These are phyloP conservation scores for Coemansia sp. DNA, from an alignment of 192 early-diverging fungal species.

Conservation along the genomic window DNA sequence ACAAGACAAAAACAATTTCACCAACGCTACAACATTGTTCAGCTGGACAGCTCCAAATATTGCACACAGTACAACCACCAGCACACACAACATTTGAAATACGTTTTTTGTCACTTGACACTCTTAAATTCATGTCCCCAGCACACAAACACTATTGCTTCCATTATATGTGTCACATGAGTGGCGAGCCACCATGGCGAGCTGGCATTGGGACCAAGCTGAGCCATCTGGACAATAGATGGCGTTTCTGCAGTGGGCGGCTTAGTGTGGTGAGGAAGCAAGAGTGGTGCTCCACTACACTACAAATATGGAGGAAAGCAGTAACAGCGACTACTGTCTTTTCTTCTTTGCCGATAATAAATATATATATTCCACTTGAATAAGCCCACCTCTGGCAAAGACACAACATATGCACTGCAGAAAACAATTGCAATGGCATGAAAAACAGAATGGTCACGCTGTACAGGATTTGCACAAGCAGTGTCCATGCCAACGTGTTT, in stretches of 20 bases:
- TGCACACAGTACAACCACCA: conserved; percentile 72
- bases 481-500: conserved; percentile 63
- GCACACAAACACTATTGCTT: conserved; percentile 77
- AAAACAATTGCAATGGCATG: conserved; percentile 91
- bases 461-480: conserved; percentile 81
- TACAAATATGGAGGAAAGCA: too few relatives aligned
- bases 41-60: conserved; percentile 79
- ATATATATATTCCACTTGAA: too few relatives aligned
- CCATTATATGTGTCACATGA: conserved; percentile 89
- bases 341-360: too few relatives aligned
- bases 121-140: conserved; percentile 73
- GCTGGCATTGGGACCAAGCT: too few relatives aligned
- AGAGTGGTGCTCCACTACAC: too few relatives aligned
- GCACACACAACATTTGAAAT: conserved; percentile 65
- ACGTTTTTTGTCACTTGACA: conserved; percentile 90
- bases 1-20: conserved; percentile 80
- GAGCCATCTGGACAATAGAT: too few relatives aligned
- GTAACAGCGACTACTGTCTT: too few relatives aligned
- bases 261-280: too few relatives aligned
- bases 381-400: too few relatives aligned
- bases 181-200: too few relatives aligned
- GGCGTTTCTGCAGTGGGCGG: too few relatives aligned
- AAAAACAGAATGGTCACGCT: conserved; percentile 92
- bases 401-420: conserved; percentile 93
- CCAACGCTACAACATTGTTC: conserved; percentile 80